Conservation (phyloP, 2,329 filamentous ascomycete genomes). For the Boeremia exigua region DNA sequence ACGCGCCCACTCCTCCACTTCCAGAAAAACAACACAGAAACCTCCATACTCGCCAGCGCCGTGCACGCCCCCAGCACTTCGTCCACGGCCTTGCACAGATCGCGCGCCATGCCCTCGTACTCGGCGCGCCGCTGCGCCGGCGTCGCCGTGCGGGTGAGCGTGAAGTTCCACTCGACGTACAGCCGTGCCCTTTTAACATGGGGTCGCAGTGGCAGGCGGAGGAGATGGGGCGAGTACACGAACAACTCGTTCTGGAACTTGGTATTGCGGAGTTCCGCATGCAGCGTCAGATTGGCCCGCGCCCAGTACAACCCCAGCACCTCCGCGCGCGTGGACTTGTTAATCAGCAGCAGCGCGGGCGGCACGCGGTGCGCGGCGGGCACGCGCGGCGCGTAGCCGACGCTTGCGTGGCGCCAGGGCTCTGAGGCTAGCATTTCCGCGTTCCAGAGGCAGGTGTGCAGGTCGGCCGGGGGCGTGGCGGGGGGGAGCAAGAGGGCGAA, state of each 20-base stretch:
- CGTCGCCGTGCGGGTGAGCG: constrained; percentile 27
- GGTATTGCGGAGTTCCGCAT: constrained; percentile 43
- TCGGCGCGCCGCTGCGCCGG: constrained; percentile 29
- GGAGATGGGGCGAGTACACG: constrained; percentile 44
- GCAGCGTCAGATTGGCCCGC: constrained; percentile 39
- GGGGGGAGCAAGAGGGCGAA: constrained; percentile 37
- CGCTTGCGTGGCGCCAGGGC: constrained; percentile 44
- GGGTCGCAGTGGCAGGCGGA: constrained; percentile 37
- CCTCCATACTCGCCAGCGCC: constrained; percentile 38
- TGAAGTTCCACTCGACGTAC: constrained; percentile 47
- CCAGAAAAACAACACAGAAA: constrained; percentile 46
- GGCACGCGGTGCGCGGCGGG: constrained; percentile 27
- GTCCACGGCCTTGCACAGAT: constrained; percentile 42
- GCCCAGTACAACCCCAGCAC: constrained; percentile 37
- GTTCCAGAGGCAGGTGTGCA: constrained; percentile 46
- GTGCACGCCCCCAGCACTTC: constrained; percentile 33
- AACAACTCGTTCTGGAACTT: constrained; percentile 40
- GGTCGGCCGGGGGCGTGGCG: constrained; percentile 28
- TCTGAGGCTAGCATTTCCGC: constrained; percentile 42
- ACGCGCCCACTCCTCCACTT: constrained; percentile 40
- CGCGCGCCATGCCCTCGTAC: constrained; percentile 40
- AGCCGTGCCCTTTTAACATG: constrained; percentile 40
- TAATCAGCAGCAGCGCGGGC: constrained; percentile 37
- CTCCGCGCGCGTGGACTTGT: constrained; percentile 40
- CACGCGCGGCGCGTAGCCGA: constrained; percentile 38